Conservation (phyloP, 352 stramenopile species). For the Pythium coloratum region DNA sequence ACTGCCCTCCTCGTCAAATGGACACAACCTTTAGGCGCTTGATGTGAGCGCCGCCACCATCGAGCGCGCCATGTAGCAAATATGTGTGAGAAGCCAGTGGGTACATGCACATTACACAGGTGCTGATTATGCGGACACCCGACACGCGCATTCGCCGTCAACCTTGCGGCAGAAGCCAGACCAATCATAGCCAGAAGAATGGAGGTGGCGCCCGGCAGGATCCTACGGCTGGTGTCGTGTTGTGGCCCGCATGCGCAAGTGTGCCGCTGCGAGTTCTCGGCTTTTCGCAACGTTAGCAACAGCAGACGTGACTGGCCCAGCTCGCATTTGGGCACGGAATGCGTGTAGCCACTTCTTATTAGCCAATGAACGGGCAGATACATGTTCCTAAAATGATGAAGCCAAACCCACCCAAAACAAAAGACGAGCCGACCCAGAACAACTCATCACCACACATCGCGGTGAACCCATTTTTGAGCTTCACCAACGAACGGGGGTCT, state of each 20-base stretch:
- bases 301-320: slow-evolving; percentile 8
- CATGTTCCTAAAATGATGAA: background rate
- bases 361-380: slow-evolving; percentile 15
- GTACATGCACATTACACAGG: no score
- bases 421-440: background rate
- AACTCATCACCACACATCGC: no score
- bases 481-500: background rate
- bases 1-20: no score
- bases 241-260: slow-evolving; percentile 20
- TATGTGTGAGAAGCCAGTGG: background rate
- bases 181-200: slow-evolving; percentile 5
- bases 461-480: slow-evolving; percentile 3
- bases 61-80: no score
- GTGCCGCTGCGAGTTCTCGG: background rate
- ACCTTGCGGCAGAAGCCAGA: background rate
- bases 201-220: background rate
- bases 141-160: background rate
- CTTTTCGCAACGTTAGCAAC: slow-evolving; percentile 25
- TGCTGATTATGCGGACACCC: background rate
- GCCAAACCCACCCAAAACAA: slow-evolving; percentile 5
- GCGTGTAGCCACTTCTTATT: slow-evolving; percentile 12
- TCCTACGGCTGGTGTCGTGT: slow-evolving; percentile 13
- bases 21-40: no score
- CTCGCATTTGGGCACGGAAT: background rate
- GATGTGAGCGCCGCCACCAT: no score